Base-by-base conservation (phyloP, 768 basidiomycete species). In the Hemileccinum rubropunctum region DNA sequence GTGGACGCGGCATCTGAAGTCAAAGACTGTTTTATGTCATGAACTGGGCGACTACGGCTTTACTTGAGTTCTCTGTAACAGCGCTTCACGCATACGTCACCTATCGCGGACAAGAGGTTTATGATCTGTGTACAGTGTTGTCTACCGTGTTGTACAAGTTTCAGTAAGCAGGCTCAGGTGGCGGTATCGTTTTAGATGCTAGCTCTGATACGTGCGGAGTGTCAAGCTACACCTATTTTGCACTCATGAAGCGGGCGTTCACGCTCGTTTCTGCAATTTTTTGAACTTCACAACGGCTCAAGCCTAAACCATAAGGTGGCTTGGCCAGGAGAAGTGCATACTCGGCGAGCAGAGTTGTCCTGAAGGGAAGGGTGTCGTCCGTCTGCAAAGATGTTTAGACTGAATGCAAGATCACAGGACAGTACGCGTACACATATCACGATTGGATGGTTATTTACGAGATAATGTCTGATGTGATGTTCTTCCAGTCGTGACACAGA, bases 311-410 rank as follows among this genome's bases (percentile, higher is more conserved):
- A 27, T 81, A 59, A 0, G 90, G 90, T n/a, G 80, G 72, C 20
- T 71, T 63, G 0, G 91, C 91, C 46, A 92, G 71, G 32, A 93
- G 77, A 6, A 92, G 71, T 0, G 90, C 88, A 54, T 93, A 93
- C 64, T 93, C 91, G 3, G 74, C 88, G 0, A 84, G 60, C 2
- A 92, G 72, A 3, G 85, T 83, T 9, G 83, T 91, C 21, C 80
- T 79, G 69, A 92, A 92, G 0, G 84, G 83, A 15, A 93, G 80
- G 5, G 76, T 81, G 62, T 93, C 91, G 61, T 92, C 91, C 28
- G 90, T 92, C 90, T 91, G 56, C 39, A 35, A 18, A n/a, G 11
- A 34, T 30, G 13, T 20, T 48, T 13, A 59, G 45, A 33, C 13
- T 30, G 4, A 3, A 43, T 13, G 17, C 15, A 43, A 9, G 30